Base-by-base conservation (phyloP, 108 stramenopile species). In the Nitzschia putrida region DNA sequence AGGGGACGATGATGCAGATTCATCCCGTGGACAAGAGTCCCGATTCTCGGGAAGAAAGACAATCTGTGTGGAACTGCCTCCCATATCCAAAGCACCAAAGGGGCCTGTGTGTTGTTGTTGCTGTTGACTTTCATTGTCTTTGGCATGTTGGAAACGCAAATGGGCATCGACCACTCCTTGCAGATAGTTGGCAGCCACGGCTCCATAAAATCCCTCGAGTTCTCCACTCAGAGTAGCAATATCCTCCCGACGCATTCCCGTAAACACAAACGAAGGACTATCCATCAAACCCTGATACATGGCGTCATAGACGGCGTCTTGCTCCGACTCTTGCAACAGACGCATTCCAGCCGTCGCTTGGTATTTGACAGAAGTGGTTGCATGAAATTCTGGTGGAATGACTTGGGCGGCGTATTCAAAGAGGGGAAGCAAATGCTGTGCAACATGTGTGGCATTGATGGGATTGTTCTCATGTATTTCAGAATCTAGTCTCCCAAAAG, bases 301-400 rank as follows among this genome's bases (percentile, higher is more conserved):
- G 6, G 91, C 89, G 75, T 91, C 85, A 61, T 92, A 92, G 0
- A 92, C 85, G 8, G 64, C 70, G 34, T 79, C 66, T 57, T 92
- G 91, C 56, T 90, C 85, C 41, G 71, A 40, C 42, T 80, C 71
- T 6, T 68, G 38, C 38, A 92, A 47, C 47, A 95, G 69, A 55
- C 94, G 64, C 94, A 95, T 95, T 8, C 94, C 94, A 9, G 94
- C 94, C 13, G 94, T 92, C 9, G 94, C 94, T 22, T 83, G 85
- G 51, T 89, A 91, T 40, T 82, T 73, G 24, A 95, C 88, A 44
- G 70, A 61, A 34, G 94, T 95, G 6, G 79, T 60, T 7, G 77
- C 53, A 63, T 92, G 80, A 66, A 77, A 88, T 53, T 74, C 44
- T 12, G 69, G 53, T 51, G 94, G 91, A 68, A 95, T 85, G 24